Conservation (phyloP, 2,329 filamentous ascomycete species). For the Penicillium sp. region DNA sequence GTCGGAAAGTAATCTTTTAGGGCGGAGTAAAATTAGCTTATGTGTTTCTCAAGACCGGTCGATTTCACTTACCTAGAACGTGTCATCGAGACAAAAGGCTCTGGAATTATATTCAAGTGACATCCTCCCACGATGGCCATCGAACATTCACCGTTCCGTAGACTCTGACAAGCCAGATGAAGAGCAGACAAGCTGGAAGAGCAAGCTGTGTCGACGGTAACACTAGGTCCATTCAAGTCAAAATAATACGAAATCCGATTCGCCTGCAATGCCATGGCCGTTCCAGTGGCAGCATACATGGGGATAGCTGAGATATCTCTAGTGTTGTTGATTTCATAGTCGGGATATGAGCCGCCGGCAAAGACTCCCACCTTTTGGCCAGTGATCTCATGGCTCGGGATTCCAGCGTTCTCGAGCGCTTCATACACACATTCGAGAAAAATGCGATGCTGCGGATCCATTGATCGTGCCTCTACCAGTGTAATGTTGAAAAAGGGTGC, state of each 20-base stretch:
- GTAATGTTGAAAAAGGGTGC: conserved; percentile 32
- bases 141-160: conserved; percentile 25
- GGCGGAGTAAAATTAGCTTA: not conserved
- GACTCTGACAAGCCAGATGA: conserved; percentile 26
- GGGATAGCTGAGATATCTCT: conserved; percentile 23
- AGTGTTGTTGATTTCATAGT: conserved; percentile 26
- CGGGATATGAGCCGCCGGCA: conserved; percentile 21
- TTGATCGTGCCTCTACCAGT: conserved; percentile 22
- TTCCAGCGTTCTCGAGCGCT: conserved; percentile 29
- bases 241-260: conserved; percentile 33
- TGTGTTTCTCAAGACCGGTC: not conserved
- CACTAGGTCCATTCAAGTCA: conserved; percentile 29
- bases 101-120: conserved; percentile 28
- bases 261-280: conserved; percentile 22
- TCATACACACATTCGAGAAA: conserved; percentile 29
- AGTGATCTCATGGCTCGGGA: conserved; percentile 20
- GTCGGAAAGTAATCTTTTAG: conserved; percentile 21
- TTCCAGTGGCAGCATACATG: conserved; percentile 25
- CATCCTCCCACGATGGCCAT: conserved; percentile 29
- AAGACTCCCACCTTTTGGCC: conserved; percentile 25
- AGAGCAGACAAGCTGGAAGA: conserved; percentile 29
- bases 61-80: conserved; percentile 14
- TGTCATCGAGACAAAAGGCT: conserved; percentile 26
- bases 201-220: conserved; percentile 32
- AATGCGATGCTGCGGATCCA: conserved; percentile 28